Conservation (phyloP, 179 eudicot species). For the Spinacia oleracea region DNA sequence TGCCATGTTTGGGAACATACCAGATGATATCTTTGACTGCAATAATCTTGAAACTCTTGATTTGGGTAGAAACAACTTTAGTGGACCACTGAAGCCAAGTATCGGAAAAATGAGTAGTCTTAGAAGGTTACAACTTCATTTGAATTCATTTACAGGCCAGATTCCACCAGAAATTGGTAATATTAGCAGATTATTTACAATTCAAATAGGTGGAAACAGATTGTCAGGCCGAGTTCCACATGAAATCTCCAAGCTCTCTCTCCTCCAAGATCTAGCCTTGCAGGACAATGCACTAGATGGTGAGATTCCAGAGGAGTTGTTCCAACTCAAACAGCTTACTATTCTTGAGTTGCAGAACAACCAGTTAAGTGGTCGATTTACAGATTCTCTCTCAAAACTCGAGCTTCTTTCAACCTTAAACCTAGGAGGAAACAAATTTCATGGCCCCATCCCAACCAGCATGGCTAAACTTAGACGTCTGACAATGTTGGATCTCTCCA, state of each 20-base stretch:
- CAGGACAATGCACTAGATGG: slow-evolving; percentile 58
- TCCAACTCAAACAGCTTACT: slow-evolving; percentile 52
- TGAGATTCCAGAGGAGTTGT: slow-evolving; percentile 55
- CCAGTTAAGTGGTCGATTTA: slow-evolving; percentile 54
- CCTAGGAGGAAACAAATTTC: slow-evolving; percentile 66
- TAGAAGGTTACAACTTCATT: slow-evolving; percentile 34
- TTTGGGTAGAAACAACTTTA: slow-evolving; percentile 49
- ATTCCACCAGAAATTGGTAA: slow-evolving; percentile 73
- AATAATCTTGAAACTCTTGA: slow-evolving; percentile 43
- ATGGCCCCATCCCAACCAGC: slow-evolving; percentile 54
- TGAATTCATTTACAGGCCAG: slow-evolving; percentile 53
- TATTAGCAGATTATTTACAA: slow-evolving; percentile 39
- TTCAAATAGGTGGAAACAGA: slow-evolving; percentile 45
- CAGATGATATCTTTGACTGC: slow-evolving; percentile 75
- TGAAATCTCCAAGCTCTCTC: slow-evolving; percentile 56
- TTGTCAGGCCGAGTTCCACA: slow-evolving; percentile 69
- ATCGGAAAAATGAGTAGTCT: slow-evolving; percentile 60
- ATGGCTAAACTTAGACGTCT: slow-evolving; percentile 48
- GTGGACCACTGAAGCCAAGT: slow-evolving; percentile 48
- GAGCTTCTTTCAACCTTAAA: slow-evolving; percentile 59
- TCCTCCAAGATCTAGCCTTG: slow-evolving; percentile 64
- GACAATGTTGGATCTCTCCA: slow-evolving; percentile 60
- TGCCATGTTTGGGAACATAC: slow-evolving; percentile 58
- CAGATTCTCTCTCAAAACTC: slow-evolving; percentile 51
- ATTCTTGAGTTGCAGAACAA: slow-evolving; percentile 51